Conservation (phyloP, 2,329 filamentous ascomycete species). For the Ilyonectria robusta region DNA sequence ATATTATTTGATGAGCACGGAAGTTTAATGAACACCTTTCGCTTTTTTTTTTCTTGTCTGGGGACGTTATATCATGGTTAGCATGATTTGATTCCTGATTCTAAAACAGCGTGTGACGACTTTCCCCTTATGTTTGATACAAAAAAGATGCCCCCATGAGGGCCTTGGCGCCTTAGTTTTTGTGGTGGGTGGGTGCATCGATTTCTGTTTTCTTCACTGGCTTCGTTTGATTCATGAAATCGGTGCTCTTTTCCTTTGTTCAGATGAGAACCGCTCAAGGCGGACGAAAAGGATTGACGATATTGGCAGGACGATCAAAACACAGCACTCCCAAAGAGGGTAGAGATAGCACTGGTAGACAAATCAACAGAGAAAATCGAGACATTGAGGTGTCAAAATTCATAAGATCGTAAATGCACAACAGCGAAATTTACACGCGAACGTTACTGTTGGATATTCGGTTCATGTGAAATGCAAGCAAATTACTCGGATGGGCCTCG, state of each 20-base stretch:
- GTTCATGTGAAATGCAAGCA: not conserved
- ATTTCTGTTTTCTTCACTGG: conserved; percentile 4
- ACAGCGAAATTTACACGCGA: not conserved
- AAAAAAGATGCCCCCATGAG: not conserved
- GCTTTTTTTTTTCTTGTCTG: not conserved
- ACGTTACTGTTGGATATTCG: not conserved
- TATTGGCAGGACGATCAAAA: conserved; percentile 4
- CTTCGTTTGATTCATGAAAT: not conserved
- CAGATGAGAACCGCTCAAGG: not conserved
- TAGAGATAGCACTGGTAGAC: conserved; percentile 22
- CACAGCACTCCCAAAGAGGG: conserved; percentile 15
- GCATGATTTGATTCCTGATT: conserved; percentile 13
- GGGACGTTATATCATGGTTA: not conserved
- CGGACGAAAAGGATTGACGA: not conserved
- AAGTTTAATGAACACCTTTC: not conserved
- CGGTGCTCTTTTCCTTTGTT: not conserved
- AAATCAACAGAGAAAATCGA: conserved; percentile 14
- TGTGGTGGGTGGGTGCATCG: not conserved
- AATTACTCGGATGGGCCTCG: not conserved
- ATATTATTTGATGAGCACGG: not conserved
- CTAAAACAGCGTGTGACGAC: not conserved
- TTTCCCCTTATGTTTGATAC: not conserved
- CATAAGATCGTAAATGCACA: not conserved
- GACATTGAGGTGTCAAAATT: not conserved
- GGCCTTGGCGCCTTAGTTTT: not conserved